Evolutionary conservation across 1,284 basidiomycete species (phyloP).

Genomic region (Heterobasidion parviporum): DNA sequence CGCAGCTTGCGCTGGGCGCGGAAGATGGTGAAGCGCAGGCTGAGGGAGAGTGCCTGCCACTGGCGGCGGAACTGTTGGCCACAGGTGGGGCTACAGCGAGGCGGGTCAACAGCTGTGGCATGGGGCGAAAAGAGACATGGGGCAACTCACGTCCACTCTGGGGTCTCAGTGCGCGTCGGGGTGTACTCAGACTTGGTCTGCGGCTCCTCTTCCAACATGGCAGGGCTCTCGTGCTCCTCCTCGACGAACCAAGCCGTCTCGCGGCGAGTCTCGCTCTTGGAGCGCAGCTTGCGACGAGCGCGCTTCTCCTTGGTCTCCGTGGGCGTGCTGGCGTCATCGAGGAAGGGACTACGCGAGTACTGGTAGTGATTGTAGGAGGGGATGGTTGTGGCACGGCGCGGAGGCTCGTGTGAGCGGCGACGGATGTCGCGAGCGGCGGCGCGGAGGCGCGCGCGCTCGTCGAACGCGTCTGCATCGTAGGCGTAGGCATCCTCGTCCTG

Average conservation of each 20-base stretch:
- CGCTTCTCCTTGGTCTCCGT: slow-evolving; percentile 4
- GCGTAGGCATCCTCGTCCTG: slow-evolving; percentile 2
- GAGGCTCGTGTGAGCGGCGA: slow-evolving; percentile 8
- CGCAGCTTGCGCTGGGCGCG: slow-evolving; percentile 41
- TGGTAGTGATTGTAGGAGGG: slow-evolving; percentile 15
- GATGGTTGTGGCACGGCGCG: background rate
- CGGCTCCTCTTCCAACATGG: slow-evolving; percentile 10
- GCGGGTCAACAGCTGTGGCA: slow-evolving; percentile 1
- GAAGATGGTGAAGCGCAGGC: slow-evolving; percentile 49
- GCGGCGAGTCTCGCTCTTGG: slow-evolving; percentile 10
- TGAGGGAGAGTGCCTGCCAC: slow-evolving; percentile 48
- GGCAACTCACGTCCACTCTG: slow-evolving; percentile 26
- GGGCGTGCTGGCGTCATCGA: slow-evolving; percentile 17
- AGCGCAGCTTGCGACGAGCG: slow-evolving; percentile 7
- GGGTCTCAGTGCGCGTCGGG: slow-evolving; percentile 8
- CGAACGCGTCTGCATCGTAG: slow-evolving; percentile 3
- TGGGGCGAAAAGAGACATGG: background rate
- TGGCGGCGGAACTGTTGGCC: slow-evolving; percentile 40
- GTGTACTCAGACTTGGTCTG: slow-evolving; percentile 14
- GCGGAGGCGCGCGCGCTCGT: slow-evolving; percentile 8
- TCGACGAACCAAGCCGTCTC: slow-evolving; percentile 19
- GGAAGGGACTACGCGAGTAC: slow-evolving; percentile 26
- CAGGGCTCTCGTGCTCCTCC: slow-evolving; percentile 25
- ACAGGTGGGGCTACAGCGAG: slow-evolving; percentile 42
- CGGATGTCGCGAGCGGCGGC: slow-evolving; percentile 12